Conservation (phyloP, 2,329 filamentous ascomycete genomes). For the Penicillium griseofulvum region DNA sequence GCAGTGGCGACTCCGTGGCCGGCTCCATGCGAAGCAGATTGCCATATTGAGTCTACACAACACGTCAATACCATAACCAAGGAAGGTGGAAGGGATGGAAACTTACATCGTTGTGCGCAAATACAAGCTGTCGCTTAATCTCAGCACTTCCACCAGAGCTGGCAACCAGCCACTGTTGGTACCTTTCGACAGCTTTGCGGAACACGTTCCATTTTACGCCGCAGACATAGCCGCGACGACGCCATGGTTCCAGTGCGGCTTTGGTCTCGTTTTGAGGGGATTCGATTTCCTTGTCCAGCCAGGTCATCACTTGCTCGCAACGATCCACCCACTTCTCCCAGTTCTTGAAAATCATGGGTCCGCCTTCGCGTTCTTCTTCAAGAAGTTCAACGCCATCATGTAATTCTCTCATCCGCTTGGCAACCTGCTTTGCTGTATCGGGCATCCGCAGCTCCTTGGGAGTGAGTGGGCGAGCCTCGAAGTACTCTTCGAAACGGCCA, state of each 20-base stretch:
- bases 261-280: conserved; percentile 45
- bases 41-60: conserved; percentile 83
- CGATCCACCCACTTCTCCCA: conserved; percentile 88
- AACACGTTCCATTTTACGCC: conserved; percentile 82
- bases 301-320: conserved; percentile 53
- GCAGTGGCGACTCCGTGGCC: conserved; percentile 71
- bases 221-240: conserved; percentile 70
- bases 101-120: conserved; percentile 94
- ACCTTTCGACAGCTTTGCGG: conserved; percentile 69
- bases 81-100: conserved; percentile 7
- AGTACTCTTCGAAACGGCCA: conserved; percentile 92
- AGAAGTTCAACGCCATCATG: conserved; percentile 91
- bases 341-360: conserved; percentile 83
- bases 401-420: conserved; percentile 94
- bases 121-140: conserved; percentile 74
- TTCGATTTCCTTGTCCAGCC: conserved; percentile 59
- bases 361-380: conserved; percentile 70
- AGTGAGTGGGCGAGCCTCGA: conserved; percentile 79
- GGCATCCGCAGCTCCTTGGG: conserved; percentile 72
- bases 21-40: conserved; percentile 83
- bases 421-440: conserved; percentile 86
- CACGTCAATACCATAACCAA: conserved; percentile 22
- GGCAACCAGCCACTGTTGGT: conserved; percentile 69
- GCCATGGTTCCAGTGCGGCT: conserved; percentile 57
- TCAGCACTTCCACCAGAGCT: conserved; percentile 66